Conservation (phyloP, 345 rosid genomes). For the Excoecaria cochinchinensis region DNA sequence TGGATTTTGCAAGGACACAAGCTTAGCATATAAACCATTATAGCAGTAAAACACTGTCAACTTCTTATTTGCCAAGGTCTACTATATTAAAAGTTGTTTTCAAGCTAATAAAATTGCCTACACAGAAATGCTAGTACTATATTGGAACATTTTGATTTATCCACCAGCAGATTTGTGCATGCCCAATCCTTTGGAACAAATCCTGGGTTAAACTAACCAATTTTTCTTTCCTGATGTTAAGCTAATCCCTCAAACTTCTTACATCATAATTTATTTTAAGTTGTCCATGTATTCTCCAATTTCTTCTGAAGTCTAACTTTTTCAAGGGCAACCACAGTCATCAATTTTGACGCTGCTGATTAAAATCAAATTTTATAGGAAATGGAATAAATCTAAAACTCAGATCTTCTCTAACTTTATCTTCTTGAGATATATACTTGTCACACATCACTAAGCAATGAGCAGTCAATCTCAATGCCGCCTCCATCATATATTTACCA, state of each 20-base stretch:
- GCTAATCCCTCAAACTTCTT: background rate
- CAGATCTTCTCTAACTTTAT: background rate
- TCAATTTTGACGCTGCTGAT: background rate
- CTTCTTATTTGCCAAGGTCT: background rate
- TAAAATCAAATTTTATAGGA: background rate
- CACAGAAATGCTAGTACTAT: background rate
- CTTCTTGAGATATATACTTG: background rate
- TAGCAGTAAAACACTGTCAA: background rate
- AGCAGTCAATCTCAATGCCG: background rate
- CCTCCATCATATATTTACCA: background rate
- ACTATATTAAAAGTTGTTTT: background rate
- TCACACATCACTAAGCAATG: background rate
- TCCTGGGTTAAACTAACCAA: background rate
- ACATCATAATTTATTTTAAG: background rate
- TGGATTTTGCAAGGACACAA: background rate
- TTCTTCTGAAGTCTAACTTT: background rate
- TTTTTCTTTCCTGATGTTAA: background rate
- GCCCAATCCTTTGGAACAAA: background rate
- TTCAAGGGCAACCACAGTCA: background rate
- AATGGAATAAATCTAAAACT: background rate
- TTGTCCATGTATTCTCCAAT: background rate
- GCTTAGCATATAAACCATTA: background rate
- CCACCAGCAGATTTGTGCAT: background rate
- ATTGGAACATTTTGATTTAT: background rate
- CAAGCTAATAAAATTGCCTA: background rate